Evolutionary conservation across 2,329 filamentous ascomycete species (phyloP).

Genomic region (Hymenoscyphus repandus): DNA sequence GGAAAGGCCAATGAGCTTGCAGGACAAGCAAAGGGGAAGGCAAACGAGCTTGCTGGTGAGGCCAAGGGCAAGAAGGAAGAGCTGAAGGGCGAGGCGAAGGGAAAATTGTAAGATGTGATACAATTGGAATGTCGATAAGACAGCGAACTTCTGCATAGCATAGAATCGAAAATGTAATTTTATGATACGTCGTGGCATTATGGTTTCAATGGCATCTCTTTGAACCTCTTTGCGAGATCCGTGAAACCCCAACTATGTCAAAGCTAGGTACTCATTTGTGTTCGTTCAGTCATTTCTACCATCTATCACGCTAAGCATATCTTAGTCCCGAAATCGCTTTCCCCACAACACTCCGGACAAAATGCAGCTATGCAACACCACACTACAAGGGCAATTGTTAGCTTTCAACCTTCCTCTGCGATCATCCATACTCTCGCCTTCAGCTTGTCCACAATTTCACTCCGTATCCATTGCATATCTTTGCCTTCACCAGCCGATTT

Average conservation of each 20-base stretch:
- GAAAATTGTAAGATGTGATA: constrained; percentile 39
- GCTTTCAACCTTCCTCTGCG: constrained; percentile 13
- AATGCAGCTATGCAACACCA: background rate
- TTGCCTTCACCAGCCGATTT: constrained; percentile 35
- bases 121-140: too few species aligned
- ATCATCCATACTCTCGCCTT: constrained; percentile 44
- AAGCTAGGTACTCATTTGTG: too few species aligned
- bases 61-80: constrained; percentile 34
- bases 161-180: too few species aligned
- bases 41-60: constrained; percentile 34
- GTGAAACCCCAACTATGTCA: too few species aligned
- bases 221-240: too few species aligned
- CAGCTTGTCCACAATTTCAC: constrained; percentile 49
- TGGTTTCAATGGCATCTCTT: too few species aligned
- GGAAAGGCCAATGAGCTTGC: constrained; percentile 34
- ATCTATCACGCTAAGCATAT: too few species aligned
- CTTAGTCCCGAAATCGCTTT: background rate
- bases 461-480: constrained; percentile 47
- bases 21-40: constrained; percentile 40
- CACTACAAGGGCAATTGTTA: too few species aligned
- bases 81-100: constrained; percentile 36
- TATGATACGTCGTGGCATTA: too few species aligned
- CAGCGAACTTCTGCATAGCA: too few species aligned
- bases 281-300: too few species aligned
- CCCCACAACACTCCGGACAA: background rate